Base-by-base conservation (phyloP, 2,329 filamentous ascomycete species). In the Botrytis galanthina region DNA sequence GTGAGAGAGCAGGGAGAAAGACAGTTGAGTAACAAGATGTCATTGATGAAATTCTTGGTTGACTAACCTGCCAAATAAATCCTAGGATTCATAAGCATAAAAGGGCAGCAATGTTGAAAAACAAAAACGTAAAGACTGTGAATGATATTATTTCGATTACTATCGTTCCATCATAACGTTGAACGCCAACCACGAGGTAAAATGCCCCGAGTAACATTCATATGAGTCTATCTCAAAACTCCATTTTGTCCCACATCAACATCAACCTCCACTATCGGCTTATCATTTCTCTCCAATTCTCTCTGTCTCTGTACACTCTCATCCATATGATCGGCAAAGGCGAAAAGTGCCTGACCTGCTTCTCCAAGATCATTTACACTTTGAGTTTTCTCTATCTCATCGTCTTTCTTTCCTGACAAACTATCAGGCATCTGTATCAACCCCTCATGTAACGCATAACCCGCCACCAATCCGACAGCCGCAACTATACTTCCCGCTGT, bases 371-470 rank as follows among this genome's bases (percentile, higher is more conserved):
- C 73, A 61, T 70, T 72, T 26, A 80, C 57, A 74, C 75, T 71
- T 48, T 71, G 71, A 20, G 73, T 73, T 20, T 73, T 73, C 62
- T 75, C 35, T 1, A 18, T 26, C 37, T 60, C 42, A 22, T 63
- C 35, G 20, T 32, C 48, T 72, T 32, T 73, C 70, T 70, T 76
- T 67, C 16, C 73, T 71, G 37, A 20, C 44, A 48, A 48, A 32
- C 18, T 73, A 68, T 51, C 60, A 63, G 73, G 75, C 20, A 76
- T 72, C n/a, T 75, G 75, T 22, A 82, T 77, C 4, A 81, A 72
- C 29, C 80, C 82, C 70, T 80, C 75, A 70, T 81, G 80, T 48
- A 80, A 77, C 64, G 78, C 79, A 75, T 78, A 82, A 35, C 79
- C 80, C 29, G 80, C 73, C 44, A 80, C 75, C n/a, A 80, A 61